Base-by-base conservation (phyloP, 805 yeast genomes). In the Yarrowia divulgata region DNA sequence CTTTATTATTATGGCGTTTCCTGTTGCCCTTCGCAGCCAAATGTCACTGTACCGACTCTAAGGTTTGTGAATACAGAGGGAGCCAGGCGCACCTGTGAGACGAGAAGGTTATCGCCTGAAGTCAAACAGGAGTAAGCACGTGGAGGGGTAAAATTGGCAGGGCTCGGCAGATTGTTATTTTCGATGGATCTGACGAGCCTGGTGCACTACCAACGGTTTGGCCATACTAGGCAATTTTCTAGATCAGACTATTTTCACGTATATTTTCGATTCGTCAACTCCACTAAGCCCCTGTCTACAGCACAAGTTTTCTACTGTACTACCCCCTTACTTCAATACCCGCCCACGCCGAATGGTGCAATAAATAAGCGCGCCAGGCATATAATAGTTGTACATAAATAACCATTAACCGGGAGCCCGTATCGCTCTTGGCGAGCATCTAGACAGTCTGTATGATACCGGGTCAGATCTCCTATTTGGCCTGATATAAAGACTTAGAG, bases 61-160 rank as follows among this genome's bases (percentile, higher is more conserved):
- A 37, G 63, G 40, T 57, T 46, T 55, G 23, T 19, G 62, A 19
- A 19, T 12, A n/a, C 46, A 43, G 23, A 8, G 23, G 16, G 46
- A 43, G 23, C 7, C 46, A 23, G 10, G 23, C 18, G 46, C 46
- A 43, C 46, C 46, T 43, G 46, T 23, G 46, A 43, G 46, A 9
- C 54, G 54, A 49, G 54, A 49, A 49, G 58, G 58, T 54, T 54
- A 54, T 54, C 58, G 58, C 58, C 43, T 40, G 39, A 54, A 54
- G 58, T 19, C 43, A 54, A 57, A 57, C 48, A 5, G 34, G 23
- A 42, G 39, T 42, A 57, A 57, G 63, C 63, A 57, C 58, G 63
- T 57, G 63, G 63, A 57, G 63, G 48, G 58, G 43, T 50, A 50
- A 34, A 34, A 50, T 50, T 50, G 57, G 57, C 40, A 50, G 57